These are phyloP conservation scores for Debaryomyces singareniensis DNA, from an alignment of 1,139 yeast genomes.

Conservation along the genomic window DNA sequence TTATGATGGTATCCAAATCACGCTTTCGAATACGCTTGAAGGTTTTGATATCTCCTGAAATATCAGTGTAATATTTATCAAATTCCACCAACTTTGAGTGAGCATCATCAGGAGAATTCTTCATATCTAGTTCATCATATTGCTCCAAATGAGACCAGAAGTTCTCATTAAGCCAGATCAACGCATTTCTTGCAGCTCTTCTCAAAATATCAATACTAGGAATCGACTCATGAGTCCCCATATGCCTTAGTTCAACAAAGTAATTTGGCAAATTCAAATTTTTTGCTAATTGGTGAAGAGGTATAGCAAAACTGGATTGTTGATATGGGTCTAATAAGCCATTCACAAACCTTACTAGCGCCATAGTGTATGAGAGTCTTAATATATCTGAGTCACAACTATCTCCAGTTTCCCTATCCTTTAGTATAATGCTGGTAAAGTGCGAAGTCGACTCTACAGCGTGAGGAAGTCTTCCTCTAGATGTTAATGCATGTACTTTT, in stretches of 20 bases:
- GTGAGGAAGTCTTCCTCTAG: constrained; percentile 41
- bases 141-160: constrained; percentile 58
- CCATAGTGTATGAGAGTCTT: constrained; percentile 64
- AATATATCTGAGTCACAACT: constrained; percentile 15
- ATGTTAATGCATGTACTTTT: constrained; percentile 38
- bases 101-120: constrained; percentile 11
- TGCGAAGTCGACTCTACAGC: constrained; percentile 53
- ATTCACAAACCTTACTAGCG: constrained; percentile 81
- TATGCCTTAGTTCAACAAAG: constrained; percentile 87
- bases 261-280: constrained; percentile 65
- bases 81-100: constrained; percentile 10
- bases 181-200: constrained; percentile 49
- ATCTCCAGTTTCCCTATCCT: constrained; percentile 30
- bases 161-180: constrained; percentile 67
- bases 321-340: constrained; percentile 87
- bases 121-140: constrained; percentile 17
- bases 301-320: constrained; percentile 70
- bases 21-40: constrained; percentile 40
- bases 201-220: constrained; percentile 70
- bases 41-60: constrained; percentile 17
- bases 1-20: constrained; percentile 30
- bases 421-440: constrained; percentile 47
- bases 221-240: constrained; percentile 82
- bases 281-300: constrained; percentile 70
- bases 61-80: constrained; percentile 2